Conservation (phyloP, 495 filamentous ascomycete species). For the Xylaria intraflava region DNA sequence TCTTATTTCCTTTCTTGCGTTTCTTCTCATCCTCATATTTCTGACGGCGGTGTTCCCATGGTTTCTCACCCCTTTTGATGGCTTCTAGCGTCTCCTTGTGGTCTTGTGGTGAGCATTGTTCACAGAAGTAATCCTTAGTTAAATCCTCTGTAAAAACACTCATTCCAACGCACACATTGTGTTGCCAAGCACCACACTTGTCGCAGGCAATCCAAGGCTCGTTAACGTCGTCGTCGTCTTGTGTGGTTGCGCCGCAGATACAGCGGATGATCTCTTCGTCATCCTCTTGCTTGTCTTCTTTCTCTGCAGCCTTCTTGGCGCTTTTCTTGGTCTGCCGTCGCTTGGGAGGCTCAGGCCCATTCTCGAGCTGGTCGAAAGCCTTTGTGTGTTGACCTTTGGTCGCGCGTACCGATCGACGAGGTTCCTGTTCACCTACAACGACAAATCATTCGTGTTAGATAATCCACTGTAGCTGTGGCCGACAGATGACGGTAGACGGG, state of each 20-base stretch:
- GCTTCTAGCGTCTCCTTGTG: conserved; percentile 70
- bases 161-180: conserved; percentile 90
- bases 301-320: conserved; percentile 46
- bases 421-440: conserved; percentile 55
- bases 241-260: conserved; percentile 81
- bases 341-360: conserved; percentile 53
- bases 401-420: conserved; percentile 85
- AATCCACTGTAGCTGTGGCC: neutral
- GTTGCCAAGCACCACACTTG: conserved; percentile 86
- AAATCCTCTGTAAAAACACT: conserved; percentile 66
- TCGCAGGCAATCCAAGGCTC: conserved; percentile 92
- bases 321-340: conserved; percentile 52
- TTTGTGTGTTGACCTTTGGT: conserved; percentile 94
- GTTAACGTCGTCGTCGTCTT: conserved; percentile 71
- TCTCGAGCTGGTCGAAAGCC: conserved; percentile 65
- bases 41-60: conserved; percentile 68
- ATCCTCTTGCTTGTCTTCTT: conserved; percentile 57
- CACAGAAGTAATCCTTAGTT: conserved; percentile 79
- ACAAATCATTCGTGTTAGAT: conserved; percentile 4
- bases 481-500: neutral
- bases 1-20: conserved; percentile 42
- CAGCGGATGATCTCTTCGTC: conserved; percentile 71
- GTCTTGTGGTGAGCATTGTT: conserved; percentile 75
- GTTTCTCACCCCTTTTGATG: conserved; percentile 70
- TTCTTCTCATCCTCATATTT: conserved; percentile 48